phyloP scores from a whole-genome alignment of 192 early-diverging fungal genomes.

The Gryganskiella cystojenkinii region DNA sequence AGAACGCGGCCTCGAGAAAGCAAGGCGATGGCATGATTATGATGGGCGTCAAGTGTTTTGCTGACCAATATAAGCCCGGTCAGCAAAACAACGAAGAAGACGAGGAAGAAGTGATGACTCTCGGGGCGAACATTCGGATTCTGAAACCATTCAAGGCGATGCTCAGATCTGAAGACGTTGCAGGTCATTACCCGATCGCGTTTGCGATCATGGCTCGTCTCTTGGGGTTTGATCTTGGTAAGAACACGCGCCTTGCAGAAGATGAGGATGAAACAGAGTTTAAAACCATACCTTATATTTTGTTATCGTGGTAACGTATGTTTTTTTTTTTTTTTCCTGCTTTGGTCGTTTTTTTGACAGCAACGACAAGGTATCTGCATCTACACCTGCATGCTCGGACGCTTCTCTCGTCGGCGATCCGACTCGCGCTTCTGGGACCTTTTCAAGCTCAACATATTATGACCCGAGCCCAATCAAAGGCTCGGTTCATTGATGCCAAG shows the following conservation, averaged over 20 bases:
- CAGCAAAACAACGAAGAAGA: slow-evolving; percentile 34
- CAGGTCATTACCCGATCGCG: slow-evolving; percentile 82
- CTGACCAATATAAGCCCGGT: slow-evolving; percentile 19
- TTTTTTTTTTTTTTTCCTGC: slow-evolving; percentile 1
- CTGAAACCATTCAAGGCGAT: slow-evolving; percentile 59
- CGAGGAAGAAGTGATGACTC: slow-evolving; percentile 36
- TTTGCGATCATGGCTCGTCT: slow-evolving; percentile 69
- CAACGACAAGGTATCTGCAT: slow-evolving; percentile 77
- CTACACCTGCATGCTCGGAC: slow-evolving; percentile 89
- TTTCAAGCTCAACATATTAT: slow-evolving; percentile 86
- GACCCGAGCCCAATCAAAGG: slow-evolving; percentile 63
- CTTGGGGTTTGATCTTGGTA: slow-evolving; percentile 61
- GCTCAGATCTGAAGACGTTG: slow-evolving; percentile 48
- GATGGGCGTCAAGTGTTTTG: slow-evolving; percentile 71
- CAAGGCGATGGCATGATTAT: slow-evolving; percentile 79
- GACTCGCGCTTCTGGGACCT: slow-evolving; percentile 91
- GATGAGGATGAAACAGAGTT: no score
- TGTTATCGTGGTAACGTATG: not conserved
- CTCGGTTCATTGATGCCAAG: slow-evolving; percentile 58
- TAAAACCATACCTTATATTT: not conserved
- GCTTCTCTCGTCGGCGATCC: slow-evolving; percentile 87
- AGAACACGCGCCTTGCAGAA: slow-evolving; percentile 3
- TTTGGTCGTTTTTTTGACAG: slow-evolving; percentile 39
- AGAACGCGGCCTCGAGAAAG: slow-evolving; percentile 72
- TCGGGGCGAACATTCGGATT: slow-evolving; percentile 47